Evolutionary conservation across 164 flowering plant genomes (phyloP).

Genomic region (Cinnamomum chago): DNA sequence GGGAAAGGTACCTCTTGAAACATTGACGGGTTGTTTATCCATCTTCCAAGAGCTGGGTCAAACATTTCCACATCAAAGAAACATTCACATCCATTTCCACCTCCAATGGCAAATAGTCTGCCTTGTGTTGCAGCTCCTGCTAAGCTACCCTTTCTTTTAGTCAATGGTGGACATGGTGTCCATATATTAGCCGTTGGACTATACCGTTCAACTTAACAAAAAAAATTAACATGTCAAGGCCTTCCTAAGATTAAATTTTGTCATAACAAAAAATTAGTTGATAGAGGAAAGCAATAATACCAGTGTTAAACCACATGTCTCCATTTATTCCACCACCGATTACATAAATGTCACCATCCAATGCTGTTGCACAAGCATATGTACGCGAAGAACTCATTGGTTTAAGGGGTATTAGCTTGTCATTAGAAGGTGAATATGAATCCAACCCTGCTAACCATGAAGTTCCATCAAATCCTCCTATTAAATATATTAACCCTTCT

Average conservation of each 20-base stretch:
- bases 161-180: slow-evolving; percentile 55
- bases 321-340: slow-evolving; percentile 74
- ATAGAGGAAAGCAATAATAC: slow-evolving; percentile 26
- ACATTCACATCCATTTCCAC: slow-evolving; percentile 65
- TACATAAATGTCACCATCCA: slow-evolving; percentile 33
- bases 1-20: slow-evolving; percentile 51
- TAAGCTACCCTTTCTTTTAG: slow-evolving; percentile 54
- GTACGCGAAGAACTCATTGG: slow-evolving; percentile 68
- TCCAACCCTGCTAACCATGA: slow-evolving; percentile 57
- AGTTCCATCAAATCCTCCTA: slow-evolving; percentile 76
- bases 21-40: slow-evolving; percentile 74
- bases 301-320: slow-evolving; percentile 69
- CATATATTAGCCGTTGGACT: slow-evolving; percentile 39
- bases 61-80: slow-evolving; percentile 84
- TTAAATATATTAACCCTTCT: slow-evolving; percentile 34
- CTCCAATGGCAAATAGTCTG: slow-evolving; percentile 83
- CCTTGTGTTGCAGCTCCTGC: slow-evolving; percentile 52
- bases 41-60: slow-evolving; percentile 62
- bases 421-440: slow-evolving; percentile 50
- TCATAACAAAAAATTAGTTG: neutral
- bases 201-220: slow-evolving; percentile 70
- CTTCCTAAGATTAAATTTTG: neutral
- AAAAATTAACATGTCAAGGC: neutral
- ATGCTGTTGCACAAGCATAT: slow-evolving; percentile 28
- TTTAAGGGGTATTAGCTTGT: slow-evolving; percentile 41